Conservation (phyloP, 164 flowering plant species). For the Aristolochia contorta region DNA sequence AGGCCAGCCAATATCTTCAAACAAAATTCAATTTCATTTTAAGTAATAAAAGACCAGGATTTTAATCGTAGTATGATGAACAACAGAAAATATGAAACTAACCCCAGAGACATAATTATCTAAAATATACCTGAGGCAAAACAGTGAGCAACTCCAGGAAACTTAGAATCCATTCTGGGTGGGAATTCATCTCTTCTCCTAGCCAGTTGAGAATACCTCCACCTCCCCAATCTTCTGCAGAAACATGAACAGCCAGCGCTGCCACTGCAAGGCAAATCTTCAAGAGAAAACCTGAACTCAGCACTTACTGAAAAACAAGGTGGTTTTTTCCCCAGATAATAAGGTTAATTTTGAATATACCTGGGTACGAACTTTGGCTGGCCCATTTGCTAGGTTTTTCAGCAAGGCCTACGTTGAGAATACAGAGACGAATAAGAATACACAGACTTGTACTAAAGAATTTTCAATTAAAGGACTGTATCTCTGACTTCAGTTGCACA, state of each 20-base stretch:
- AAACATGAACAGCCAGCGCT: slow-evolving; percentile 94
- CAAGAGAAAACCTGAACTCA: slow-evolving; percentile 10
- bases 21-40: neutral
- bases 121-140: slow-evolving; percentile 70
- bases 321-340: slow-evolving; percentile 3
- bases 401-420: slow-evolving; percentile 59
- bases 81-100: neutral
- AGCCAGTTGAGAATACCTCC: slow-evolving; percentile 93
- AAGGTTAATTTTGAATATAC: slow-evolving; percentile 24
- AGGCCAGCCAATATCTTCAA: neutral
- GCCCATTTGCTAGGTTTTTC: slow-evolving; percentile 77
- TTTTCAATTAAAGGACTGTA: too few relatives aligned
- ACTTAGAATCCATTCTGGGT: slow-evolving; percentile 73
- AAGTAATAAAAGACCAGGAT: neutral
- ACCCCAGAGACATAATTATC: neutral
- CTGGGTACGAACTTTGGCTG: slow-evolving; percentile 95
- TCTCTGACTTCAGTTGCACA: neutral
- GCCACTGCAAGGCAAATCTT: slow-evolving; percentile 98
- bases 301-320: neutral
- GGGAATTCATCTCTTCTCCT: slow-evolving; percentile 79
- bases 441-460: too few relatives aligned
- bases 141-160: slow-evolving; percentile 89
- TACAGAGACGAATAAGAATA: slow-evolving; percentile 8
- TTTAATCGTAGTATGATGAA: too few relatives aligned
- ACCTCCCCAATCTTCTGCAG: slow-evolving; percentile 93